Percentiles rank a stretch among this genome's conserved stretches.
Evolutionary conservation across 345 rosid species (phyloP).

Genomic region (Gossypium sturtianum): DNA sequence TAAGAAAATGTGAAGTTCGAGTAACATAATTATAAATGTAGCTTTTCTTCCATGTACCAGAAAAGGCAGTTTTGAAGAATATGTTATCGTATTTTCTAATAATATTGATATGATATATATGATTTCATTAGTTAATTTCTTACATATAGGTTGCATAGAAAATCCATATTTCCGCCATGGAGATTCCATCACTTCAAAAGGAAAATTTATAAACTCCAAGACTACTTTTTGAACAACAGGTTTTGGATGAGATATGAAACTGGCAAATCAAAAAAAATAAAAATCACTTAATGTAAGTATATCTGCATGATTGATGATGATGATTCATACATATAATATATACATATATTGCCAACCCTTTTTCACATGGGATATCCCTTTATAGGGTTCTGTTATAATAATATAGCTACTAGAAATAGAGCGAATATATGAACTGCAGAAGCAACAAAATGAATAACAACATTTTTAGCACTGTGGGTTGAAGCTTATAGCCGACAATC

Average conservation of each 20-base stretch:
- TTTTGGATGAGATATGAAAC: constrained; percentile 22
- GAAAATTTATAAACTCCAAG: constrained; percentile 22
- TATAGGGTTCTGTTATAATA: neutral
- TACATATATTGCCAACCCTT: neutral
- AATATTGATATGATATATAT: no score
- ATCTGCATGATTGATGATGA: constrained; percentile 14
- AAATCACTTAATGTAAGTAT: neutral
- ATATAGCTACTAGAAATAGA: neutral
- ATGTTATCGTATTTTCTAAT: no score
- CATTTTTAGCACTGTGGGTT: constrained; percentile 2
- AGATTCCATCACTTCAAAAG: neutral
- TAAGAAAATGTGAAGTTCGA: no score
- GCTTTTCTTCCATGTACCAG: no score
- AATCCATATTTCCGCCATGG: neutral
- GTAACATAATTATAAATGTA: no score
- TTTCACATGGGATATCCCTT: constrained; percentile 19
- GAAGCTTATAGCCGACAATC: constrained; percentile 15
- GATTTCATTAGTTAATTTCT: no score
- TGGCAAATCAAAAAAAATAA: constrained; percentile 15
- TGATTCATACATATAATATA: neutral
- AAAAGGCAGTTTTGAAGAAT: no score
- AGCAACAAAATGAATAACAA: constrained; percentile 25
- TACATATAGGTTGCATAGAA: no score
- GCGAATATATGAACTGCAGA: constrained; percentile 27
- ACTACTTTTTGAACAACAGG: constrained; percentile 24